Evolutionary conservation across 2,329 filamentous ascomycete species (phyloP), one percentile per base, ranked within the genome.

Genomic region (Tolypocladium capitatum): DNA sequence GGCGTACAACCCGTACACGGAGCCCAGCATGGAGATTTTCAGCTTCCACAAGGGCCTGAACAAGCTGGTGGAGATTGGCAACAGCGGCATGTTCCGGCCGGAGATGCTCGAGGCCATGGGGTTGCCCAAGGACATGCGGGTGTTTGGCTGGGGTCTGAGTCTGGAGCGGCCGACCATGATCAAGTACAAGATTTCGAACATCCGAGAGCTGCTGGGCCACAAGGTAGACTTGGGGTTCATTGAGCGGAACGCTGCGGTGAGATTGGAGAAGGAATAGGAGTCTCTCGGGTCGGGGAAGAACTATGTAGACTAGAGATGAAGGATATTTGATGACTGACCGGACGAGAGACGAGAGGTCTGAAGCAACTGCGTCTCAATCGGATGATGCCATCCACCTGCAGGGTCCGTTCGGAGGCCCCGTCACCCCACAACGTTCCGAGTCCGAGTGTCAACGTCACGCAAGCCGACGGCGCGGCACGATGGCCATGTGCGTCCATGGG

Each of bases 1-100:
- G 18, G 92, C 92, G 1, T 63, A 57, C 36, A 55, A 55, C 45
- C 53, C 53, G 35, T 55, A 94, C 73, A 95, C 89, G 28, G 92
- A 98, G 69, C 90, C 92, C 30, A 85, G 84, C 63, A 94, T 98
- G 89, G 92, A 98, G 69, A 94, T 98, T 56, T 98, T 97, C 70
- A 88, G 86, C 55, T 97, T 84, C 73, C 92, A 97, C 73, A 79
- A 84, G 60, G 91, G 89, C 4, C 72, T 96, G 45, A 80, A 80
- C 59, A 94, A 94, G 73, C 84, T 94, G 71, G 87, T 97, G 27
- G 92, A 97, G 71, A 97, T 97, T 63, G 92, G 92, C 51, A 97
- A 98, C 72, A 91, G 84, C 58, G 92, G 92, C 53, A 97, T 98
- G 90, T 98, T 98, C 81, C 78, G 92, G 55, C 90, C 92, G 2